These are phyloP conservation scores for Leishmania tarentolae DNA, from an alignment of 208 protist genomes.

Conservation along the genomic window DNA sequence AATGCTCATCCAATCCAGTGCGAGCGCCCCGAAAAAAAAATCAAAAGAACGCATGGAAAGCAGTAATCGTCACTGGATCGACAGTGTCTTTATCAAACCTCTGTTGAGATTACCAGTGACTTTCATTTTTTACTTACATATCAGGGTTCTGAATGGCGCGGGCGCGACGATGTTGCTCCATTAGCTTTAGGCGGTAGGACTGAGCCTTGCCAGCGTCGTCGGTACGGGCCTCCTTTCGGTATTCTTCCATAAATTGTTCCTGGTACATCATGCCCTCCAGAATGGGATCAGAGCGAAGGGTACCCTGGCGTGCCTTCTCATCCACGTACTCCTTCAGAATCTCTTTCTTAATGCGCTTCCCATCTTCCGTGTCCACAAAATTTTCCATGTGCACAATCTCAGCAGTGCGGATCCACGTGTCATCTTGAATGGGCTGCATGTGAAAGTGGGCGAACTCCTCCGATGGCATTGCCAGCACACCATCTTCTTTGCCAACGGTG, in stretches of 20 bases:
- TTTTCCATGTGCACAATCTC: conserved; percentile 77
- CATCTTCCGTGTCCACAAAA: conserved; percentile 54
- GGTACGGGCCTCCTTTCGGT: conserved; percentile 42
- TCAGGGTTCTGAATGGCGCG: conserved; percentile 31
- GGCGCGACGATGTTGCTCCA: conserved; percentile 50
- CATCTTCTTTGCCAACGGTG: not conserved
- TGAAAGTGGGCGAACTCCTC: conserved; percentile 70
- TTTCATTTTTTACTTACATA: not conserved
- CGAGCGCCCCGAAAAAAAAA: not conserved
- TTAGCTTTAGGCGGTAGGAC: conserved; percentile 52
- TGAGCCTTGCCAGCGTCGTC: conserved; percentile 49
- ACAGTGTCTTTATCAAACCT: not conserved
- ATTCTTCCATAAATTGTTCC: conserved; percentile 79
- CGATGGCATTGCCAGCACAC: conserved; percentile 55
- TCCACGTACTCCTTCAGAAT: conserved; percentile 73
- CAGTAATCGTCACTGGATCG: not conserved
- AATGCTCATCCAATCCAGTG: not conserved
- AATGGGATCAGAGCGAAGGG: conserved; percentile 51
- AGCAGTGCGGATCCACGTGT: conserved; percentile 80
- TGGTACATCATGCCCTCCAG: conserved; percentile 85
- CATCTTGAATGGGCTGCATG: conserved; percentile 79
- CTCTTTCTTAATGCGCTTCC: conserved; percentile 72
- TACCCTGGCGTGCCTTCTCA: conserved; percentile 28
- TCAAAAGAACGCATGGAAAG: conserved; percentile 6
- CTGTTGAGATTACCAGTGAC: too few species aligned